Evolutionary conservation across 768 basidiomycete genomes (phyloP), one percentile per base, ranked within the genome.

Genomic region (Crassisporium funariophilum): DNA sequence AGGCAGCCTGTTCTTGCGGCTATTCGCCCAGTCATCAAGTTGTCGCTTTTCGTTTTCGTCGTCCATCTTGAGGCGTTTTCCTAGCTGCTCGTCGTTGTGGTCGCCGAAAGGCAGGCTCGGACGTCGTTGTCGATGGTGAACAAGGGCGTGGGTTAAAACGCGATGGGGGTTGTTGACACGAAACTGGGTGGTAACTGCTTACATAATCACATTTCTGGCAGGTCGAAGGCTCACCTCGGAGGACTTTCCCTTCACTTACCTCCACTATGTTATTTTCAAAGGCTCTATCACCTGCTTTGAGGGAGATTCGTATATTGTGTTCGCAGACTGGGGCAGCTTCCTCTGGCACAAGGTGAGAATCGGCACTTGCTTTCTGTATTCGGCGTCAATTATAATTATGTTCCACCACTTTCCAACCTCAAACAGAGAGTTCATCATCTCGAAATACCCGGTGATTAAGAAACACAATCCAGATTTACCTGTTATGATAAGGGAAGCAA

Each of bases 381-480:
- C n/a, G n/a, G n/a, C n/a, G n/a, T n/a, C n/a, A 8, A 61, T 75
- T 54, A 36, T 44, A 23, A 35, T 50, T 5, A 20, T 35, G 22
- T 49, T 44, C 44, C 52, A 43, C n/a, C n/a, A n/a, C n/a, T n/a
- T 56, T 48, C 36, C 11, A 11, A 11, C 29, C n/a, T 31, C 29
- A 11, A n/a, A n/a, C 64, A 92, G 91, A 56, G 83, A 91, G 68
- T 93, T 91, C 68, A 80, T 93, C 59, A 65, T 82, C 34, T 76
- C 87, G 20, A 79, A 82, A 53, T 91, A 92, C 61, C 81, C 86
- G 4, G 55, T 73, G 42, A 79, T 91, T 60, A 91, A 92, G 71
- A 77, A 88, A 63, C 71, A 86, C 66, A 93, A 93, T 62, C 91
- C 90, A 29, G 84, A 93, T 69, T 70, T 93, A n/a, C 91, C 89